Percentiles rank a stretch among this genome's conserved stretches.
Conservation (phyloP, 73 alveolate genomes). For the Blepharisma stoltei region DNA sequence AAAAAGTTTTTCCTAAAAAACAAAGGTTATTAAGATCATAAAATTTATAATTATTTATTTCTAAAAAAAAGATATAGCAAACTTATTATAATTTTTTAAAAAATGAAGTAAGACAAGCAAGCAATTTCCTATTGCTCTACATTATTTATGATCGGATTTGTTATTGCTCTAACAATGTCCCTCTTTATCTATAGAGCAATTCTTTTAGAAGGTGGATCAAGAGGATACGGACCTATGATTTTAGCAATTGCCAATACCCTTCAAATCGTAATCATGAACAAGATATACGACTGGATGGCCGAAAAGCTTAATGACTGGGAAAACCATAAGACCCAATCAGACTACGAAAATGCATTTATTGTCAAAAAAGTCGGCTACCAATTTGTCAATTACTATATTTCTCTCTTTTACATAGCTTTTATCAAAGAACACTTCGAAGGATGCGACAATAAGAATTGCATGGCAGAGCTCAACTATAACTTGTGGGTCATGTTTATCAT, state of each 20-base stretch:
- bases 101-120: too few species aligned
- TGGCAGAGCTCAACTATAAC: constrained; percentile 27
- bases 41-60: too few species aligned
- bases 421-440: constrained; percentile 41
- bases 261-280: constrained; percentile 32
- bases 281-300: constrained; percentile 22
- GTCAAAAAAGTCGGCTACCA: constrained; percentile 34
- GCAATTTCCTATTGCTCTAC: constrained; percentile 1
- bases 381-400: constrained; percentile 41
- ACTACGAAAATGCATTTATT: constrained; percentile 31
- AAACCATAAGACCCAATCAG: constrained; percentile 43
- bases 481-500: constrained; percentile 8
- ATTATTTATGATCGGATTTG: constrained; percentile 34
- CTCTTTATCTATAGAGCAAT: constrained; percentile 28
- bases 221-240: constrained; percentile 31
- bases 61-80: too few species aligned
- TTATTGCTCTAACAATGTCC: constrained; percentile 24
- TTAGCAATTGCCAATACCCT: constrained; percentile 35
- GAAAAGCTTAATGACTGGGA: constrained; percentile 36
- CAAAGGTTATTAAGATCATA: background rate
- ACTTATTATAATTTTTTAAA: too few species aligned
- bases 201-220: constrained; percentile 5
- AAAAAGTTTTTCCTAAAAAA: constrained; percentile 11
- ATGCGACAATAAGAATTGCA: constrained; percentile 28
- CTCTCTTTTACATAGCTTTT: constrained; percentile 45